Conservation (phyloP, 768 basidiomycete genomes). For the Floccularia luteovirens region DNA sequence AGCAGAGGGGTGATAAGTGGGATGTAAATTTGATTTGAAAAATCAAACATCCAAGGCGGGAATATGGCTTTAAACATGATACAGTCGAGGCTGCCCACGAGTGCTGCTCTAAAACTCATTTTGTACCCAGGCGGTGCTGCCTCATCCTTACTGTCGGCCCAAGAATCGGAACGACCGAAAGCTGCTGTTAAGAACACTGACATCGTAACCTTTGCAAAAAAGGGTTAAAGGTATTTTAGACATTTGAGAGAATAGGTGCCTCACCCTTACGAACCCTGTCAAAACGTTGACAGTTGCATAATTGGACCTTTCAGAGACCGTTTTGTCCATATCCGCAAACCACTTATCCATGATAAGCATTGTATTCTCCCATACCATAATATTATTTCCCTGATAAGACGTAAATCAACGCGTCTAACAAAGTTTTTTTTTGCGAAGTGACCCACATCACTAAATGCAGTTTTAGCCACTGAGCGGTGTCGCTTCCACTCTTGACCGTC, state of each 20-base stretch:
- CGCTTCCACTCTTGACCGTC: neutral
- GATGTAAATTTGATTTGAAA: constrained; percentile 19
- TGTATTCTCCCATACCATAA: neutral
- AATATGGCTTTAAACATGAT: constrained; percentile 19
- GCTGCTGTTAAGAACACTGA: neutral
- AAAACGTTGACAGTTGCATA: neutral
- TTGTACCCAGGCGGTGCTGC: constrained; percentile 19
- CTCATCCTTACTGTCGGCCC: constrained; percentile 1
- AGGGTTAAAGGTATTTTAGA: neutral
- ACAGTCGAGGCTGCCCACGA: constrained; percentile 18
- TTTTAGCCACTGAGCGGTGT: neutral
- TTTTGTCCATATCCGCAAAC: neutral
- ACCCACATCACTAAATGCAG: neutral
- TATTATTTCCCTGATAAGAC: neutral
- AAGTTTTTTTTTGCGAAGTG: too few relatives aligned
- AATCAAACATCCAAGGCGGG: constrained; percentile 25
- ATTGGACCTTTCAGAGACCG: neutral
- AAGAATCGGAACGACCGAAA: neutral
- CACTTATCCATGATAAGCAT: neutral
- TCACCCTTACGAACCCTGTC: neutral
- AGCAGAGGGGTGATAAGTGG: constrained; percentile 26
- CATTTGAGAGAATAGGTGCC: neutral
- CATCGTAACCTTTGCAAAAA: neutral
- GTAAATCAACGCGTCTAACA: neutral
- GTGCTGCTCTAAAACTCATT: constrained; percentile 25